Percentiles rank a stretch among this genome's conserved stretches.
These are phyloP conservation scores for Paramyrothecium roridum DNA, from an alignment of 2,329 filamentous ascomycete genomes.

Conservation along the genomic window DNA sequence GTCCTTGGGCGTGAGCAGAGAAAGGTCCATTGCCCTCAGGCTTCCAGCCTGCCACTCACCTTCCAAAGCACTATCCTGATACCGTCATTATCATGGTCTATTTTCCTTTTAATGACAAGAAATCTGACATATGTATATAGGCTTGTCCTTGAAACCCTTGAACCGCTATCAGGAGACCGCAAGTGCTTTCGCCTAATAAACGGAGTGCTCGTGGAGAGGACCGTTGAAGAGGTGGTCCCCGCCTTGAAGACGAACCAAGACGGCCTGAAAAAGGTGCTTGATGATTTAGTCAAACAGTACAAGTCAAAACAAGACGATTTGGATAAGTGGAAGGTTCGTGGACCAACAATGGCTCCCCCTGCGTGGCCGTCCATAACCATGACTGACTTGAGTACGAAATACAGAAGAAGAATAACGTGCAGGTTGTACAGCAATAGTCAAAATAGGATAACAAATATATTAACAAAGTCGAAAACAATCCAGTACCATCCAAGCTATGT, in stretches of 20 bases:
- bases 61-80: no score
- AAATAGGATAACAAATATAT: conserved; percentile 18
- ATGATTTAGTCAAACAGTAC: conserved; percentile 95
- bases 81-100: neutral
- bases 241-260: conserved; percentile 92
- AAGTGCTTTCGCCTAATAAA: conserved; percentile 99
- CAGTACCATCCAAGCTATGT: neutral
- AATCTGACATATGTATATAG: conserved; percentile 42
- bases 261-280: conserved; percentile 87
- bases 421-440: conserved; percentile 71
- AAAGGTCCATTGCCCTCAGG: no score
- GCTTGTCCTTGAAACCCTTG: conserved; percentile 88
- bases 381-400: neutral
- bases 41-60: no score
- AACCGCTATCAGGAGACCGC: conserved; percentile 76
- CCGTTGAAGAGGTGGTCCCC: conserved; percentile 87
- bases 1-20: neutral
- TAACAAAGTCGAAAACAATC: conserved; percentile 9
- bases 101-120: neutral
- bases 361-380: conserved; percentile 2
- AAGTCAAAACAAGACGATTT: conserved; percentile 91
- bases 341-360: neutral
- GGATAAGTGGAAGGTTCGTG: conserved; percentile 93
- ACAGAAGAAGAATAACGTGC: conserved; percentile 87
- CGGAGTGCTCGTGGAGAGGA: conserved; percentile 90